Evolutionary conservation across 768 basidiomycete species (phyloP).

Genomic region (Agrocybe pediades): DNA sequence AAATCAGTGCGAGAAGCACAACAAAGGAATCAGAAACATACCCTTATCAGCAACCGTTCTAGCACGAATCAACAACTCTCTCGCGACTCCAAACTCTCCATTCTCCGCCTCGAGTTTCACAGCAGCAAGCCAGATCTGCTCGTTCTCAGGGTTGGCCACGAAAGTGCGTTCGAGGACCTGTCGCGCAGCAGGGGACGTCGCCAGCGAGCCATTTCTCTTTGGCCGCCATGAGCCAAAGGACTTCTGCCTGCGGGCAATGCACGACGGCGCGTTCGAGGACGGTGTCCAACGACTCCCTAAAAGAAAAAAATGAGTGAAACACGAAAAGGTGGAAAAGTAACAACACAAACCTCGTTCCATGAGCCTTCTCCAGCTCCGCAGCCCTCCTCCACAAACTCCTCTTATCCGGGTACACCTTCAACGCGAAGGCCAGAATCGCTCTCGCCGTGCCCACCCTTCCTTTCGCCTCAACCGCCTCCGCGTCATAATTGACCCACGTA

Average conservation of each 20-base stretch:
- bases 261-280: conserved; percentile 82
- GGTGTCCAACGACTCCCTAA: conserved; percentile 76
- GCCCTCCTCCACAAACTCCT: conserved; percentile 85
- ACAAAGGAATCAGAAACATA: neutral
- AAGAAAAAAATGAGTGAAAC: no score
- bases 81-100: conserved; percentile 82
- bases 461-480: conserved; percentile 74
- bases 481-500: conserved; percentile 93
- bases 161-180: conserved; percentile 89
- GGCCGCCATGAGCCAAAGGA: conserved; percentile 96
- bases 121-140: conserved; percentile 97
- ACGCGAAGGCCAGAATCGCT: conserved; percentile 87
- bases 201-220: conserved; percentile 95
- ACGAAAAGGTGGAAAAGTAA: neutral
- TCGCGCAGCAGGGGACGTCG: conserved; percentile 89
- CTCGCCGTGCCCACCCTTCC: conserved; percentile 82
- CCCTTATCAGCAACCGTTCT: conserved; percentile 82
- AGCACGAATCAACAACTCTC: conserved; percentile 85
- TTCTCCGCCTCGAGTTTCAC: conserved; percentile 98
- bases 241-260: conserved; percentile 93
- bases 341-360: conserved; percentile 64
- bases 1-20: neutral
- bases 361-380: conserved; percentile 90
- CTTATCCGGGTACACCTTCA: conserved; percentile 88
- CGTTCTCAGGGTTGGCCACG: conserved; percentile 93